Evolutionary conservation across 768 basidiomycete species (phyloP).

Genomic region (Galerina marginata): DNA sequence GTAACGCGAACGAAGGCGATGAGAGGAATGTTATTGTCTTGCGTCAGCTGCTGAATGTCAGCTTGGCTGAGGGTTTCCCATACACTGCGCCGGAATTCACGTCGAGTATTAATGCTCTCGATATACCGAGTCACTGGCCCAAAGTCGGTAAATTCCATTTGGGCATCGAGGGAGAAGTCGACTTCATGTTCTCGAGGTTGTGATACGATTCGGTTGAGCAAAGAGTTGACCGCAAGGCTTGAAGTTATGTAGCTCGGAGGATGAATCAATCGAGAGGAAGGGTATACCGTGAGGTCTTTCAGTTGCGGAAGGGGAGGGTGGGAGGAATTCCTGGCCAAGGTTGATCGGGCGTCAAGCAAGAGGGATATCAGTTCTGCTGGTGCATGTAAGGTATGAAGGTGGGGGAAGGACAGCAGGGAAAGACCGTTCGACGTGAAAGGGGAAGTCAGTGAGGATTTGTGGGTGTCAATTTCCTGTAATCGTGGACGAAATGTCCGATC

Average conservation of each 20-base stretch:
- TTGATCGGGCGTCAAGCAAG: constrained; percentile 11
- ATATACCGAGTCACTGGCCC: constrained; percentile 16
- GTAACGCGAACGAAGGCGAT: constrained; percentile 19
- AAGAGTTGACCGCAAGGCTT: constrained; percentile 15
- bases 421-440: neutral
- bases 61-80: constrained; percentile 14
- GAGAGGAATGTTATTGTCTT: constrained; percentile 1
- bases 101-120: constrained; percentile 9
- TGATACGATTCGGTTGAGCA: constrained; percentile 8
- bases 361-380: constrained; percentile 22
- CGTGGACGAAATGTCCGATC: constrained; percentile 23
- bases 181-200: neutral
- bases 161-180: constrained; percentile 18
- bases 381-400: constrained; percentile 15
- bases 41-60: constrained; percentile 10
- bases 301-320: constrained; percentile 7
- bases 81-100: constrained; percentile 14
- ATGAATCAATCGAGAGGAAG: constrained; percentile 19
- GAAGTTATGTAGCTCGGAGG: constrained; percentile 23
- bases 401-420: constrained; percentile 9
- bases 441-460: neutral
- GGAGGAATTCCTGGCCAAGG: neutral
- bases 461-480: constrained; percentile 4
- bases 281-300: constrained; percentile 21
- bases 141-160: constrained; percentile 26